Evolutionary conservation across 1,139 yeast genomes (phyloP).

Genomic region (Yamadazyma spencermartinsiae): DNA sequence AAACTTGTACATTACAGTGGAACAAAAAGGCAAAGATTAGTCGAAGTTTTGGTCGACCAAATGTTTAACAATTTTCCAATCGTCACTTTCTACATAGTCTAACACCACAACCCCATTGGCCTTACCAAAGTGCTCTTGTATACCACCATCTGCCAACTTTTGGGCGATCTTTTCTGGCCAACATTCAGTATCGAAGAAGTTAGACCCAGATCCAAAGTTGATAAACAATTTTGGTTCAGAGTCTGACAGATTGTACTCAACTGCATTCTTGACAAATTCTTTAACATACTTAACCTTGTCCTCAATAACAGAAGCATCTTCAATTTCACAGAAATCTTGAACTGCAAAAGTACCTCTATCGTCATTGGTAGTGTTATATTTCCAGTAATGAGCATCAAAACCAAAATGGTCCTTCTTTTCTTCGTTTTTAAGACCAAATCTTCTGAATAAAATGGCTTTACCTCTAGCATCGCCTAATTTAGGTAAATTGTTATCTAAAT

Average conservation of each 20-base stretch:
- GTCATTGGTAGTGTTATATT: conserved; percentile 64
- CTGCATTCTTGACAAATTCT: conserved; percentile 56
- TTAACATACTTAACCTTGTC: conserved; percentile 60
- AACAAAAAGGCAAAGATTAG: background rate
- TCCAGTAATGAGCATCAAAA: conserved; percentile 68
- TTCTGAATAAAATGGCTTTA: conserved; percentile 63
- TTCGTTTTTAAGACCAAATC: conserved; percentile 62
- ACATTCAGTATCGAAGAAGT: conserved; percentile 67
- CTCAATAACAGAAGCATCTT: conserved; percentile 50
- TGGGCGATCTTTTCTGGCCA: conserved; percentile 74
- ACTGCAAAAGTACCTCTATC: conserved; percentile 64
- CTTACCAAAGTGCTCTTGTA: conserved; percentile 50
- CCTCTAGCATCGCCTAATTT: conserved; percentile 64
- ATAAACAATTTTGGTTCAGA: conserved; percentile 60
- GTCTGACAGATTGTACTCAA: conserved; percentile 46
- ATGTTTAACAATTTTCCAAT: conserved; percentile 58
- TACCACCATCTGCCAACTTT: conserved; percentile 48
- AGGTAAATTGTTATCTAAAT: conserved; percentile 57
- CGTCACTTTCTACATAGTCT: conserved; percentile 64
- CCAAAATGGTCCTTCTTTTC: conserved; percentile 53
- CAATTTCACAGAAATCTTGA: conserved; percentile 75
- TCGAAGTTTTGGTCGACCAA: conserved; percentile 59
- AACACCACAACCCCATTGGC: conserved; percentile 63
- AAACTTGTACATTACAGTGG: no score
- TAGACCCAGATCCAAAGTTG: conserved; percentile 75